Evolutionary conservation across 1,284 basidiomycete species (phyloP), one percentile per base, ranked within the genome.

Genomic region (Exobasidium rhododendri): DNA sequence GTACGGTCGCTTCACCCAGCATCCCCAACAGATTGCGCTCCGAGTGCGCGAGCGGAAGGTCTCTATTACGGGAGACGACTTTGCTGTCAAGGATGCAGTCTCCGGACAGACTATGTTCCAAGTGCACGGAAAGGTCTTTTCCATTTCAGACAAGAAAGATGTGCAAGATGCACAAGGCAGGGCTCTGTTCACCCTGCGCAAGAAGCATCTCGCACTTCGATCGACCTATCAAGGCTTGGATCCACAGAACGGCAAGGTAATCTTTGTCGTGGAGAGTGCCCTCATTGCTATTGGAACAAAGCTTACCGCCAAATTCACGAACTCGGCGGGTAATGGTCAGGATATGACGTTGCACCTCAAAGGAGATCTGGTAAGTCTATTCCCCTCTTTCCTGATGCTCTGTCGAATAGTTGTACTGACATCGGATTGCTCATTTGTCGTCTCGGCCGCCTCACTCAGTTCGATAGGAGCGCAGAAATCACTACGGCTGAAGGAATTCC

Each of bases 81-180:
- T 70, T 47, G 32, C 31, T 5, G 47, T 72, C 56, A 72, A 72
- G 46, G 70, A 70, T 28, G 69, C 64, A 24, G 49, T 66, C 13
- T 63, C 57, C 2, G 26, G 40, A n/a, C 31, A 51, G 6, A 32
- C 29, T 7, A 32, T 67, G 26, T 70, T 72, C 40, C 20, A 65
- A 6, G 61, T 72, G 6, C 35, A 63, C 1, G 68, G 62, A 13
- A 63, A 63, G 40, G 46, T 54, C 0, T 65, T 72, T 29, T 68
- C 66, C 6, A 29, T 68, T 26, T 52, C 47, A 35, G 32, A n/a
- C 2, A 46, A 31, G 10, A 72, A 69, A 56, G 55, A 51, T 4
- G 32, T 53, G 50, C 49, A 63, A 14, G 55, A 65, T 45, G 59
- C 54, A 22, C 44, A 54, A 3, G 59, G 56, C 31, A 44, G 52